Conservation (phyloP, 1,284 basidiomycete species). For the Microbotryum lychnidis-dioicae region DNA sequence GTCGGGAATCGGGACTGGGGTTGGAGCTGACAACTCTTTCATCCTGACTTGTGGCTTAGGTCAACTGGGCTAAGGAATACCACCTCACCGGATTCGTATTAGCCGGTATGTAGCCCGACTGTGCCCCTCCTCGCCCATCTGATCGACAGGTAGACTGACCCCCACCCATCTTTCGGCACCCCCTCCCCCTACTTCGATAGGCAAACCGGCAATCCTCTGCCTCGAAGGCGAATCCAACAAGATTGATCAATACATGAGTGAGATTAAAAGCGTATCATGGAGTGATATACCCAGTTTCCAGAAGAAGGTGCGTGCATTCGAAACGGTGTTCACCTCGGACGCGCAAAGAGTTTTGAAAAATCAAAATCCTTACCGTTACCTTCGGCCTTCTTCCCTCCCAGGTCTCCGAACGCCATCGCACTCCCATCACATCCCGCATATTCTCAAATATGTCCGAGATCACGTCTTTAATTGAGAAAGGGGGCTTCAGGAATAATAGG, state of each 20-base stretch:
- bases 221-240: constrained; percentile 41
- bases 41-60: constrained; percentile 1
- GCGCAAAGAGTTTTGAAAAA: too few relatives aligned
- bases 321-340: too few relatives aligned
- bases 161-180: too few relatives aligned
- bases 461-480: constrained; percentile 40
- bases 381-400: neutral
- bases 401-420: constrained; percentile 43
- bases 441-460: constrained; percentile 43
- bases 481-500: constrained; percentile 42
- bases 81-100: constrained; percentile 43
- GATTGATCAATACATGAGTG: constrained; percentile 42
- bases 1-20: neutral
- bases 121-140: too few relatives aligned
- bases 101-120: constrained; percentile 9
- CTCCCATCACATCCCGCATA: constrained; percentile 35
- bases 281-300: constrained; percentile 45
- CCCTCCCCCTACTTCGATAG: constrained; percentile 22
- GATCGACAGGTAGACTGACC: too few relatives aligned
- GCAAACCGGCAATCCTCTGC: constrained; percentile 44
- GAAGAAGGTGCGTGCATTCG: constrained; percentile 26
- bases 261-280: constrained; percentile 45
- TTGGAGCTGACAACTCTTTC: neutral
- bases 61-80: constrained; percentile 39
- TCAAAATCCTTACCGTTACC: neutral